Conservation (phyloP, 1,284 basidiomycete genomes). For the Pulchroboletus neoregius region DNA sequence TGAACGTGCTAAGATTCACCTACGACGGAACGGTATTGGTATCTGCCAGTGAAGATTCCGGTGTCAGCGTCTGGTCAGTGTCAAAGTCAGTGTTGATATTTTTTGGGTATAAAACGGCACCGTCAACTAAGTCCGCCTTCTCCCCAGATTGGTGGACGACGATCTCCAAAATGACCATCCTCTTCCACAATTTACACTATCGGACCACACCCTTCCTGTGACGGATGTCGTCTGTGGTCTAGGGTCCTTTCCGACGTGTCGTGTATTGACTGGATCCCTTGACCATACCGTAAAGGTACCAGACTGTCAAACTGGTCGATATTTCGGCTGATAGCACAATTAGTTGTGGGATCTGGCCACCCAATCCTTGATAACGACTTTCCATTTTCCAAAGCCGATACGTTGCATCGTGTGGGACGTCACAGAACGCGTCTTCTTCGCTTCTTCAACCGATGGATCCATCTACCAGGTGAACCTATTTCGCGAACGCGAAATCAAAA, state of each 20-base stretch:
- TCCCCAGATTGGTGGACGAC: slow-evolving; percentile 63
- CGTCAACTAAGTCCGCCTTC: slow-evolving; percentile 2
- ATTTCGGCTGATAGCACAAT: slow-evolving; percentile 6
- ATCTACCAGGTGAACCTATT: slow-evolving; percentile 83
- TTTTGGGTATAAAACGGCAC: slow-evolving; percentile 6
- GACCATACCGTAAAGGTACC: slow-evolving; percentile 91
- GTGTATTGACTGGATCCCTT: slow-evolving; percentile 76
- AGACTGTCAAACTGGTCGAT: neutral
- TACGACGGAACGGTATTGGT: slow-evolving; percentile 77
- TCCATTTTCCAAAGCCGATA: slow-evolving; percentile 75
- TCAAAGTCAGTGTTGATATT: slow-evolving; percentile 57
- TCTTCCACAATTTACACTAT: slow-evolving; percentile 74
- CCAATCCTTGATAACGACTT: slow-evolving; percentile 77
- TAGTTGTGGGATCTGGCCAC: slow-evolving; percentile 83
- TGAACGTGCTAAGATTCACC: slow-evolving; percentile 82
- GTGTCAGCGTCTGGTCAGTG: slow-evolving; percentile 85
- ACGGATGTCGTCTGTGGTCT: slow-evolving; percentile 78
- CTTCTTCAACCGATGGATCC: slow-evolving; percentile 66
- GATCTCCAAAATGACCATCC: slow-evolving; percentile 66
- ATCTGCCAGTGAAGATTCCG: slow-evolving; percentile 87
- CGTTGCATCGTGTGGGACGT: slow-evolving; percentile 72
- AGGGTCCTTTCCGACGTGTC: slow-evolving; percentile 74
- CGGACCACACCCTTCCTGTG: slow-evolving; percentile 90
- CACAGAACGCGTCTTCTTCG: slow-evolving; percentile 86
- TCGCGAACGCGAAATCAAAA: slow-evolving; percentile 51